phyloP scores from a whole-genome alignment of 768 basidiomycete species.

The Cystofilobasidium ferigula region DNA sequence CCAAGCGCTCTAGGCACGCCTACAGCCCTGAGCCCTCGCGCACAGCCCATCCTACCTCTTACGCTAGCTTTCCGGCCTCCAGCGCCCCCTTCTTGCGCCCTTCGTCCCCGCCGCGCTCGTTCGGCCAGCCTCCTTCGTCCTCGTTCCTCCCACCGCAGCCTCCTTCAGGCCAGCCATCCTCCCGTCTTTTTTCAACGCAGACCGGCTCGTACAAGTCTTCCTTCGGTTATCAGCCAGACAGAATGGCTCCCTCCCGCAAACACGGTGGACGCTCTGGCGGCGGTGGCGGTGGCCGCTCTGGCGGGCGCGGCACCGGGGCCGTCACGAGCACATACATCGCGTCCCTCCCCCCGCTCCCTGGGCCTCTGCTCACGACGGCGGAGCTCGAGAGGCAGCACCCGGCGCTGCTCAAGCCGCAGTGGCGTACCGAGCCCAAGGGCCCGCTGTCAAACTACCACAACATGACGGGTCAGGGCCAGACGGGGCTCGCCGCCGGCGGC shows the following conservation, averaged over 20 bases:
- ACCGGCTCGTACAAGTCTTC: neutral
- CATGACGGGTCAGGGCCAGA: slow-evolving; percentile 28
- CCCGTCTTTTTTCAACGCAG: neutral
- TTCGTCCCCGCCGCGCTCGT: neutral
- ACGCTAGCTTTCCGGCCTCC: neutral
- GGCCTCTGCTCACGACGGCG: neutral
- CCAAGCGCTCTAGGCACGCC: neutral
- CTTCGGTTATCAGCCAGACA: neutral
- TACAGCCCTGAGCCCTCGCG: neutral
- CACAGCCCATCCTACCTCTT: neutral
- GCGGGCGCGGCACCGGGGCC: neutral
- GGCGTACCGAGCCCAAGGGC: slow-evolving; percentile 47
- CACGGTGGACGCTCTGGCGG: neutral
- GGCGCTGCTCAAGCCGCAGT: slow-evolving; percentile 32
- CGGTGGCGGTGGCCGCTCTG: too few relatives aligned
- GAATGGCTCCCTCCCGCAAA: slow-evolving; percentile 9
- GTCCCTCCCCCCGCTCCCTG: neutral
- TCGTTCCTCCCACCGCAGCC: too few relatives aligned
- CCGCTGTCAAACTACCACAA: slow-evolving; percentile 44
- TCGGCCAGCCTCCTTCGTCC: too few relatives aligned
- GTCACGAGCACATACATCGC: neutral
- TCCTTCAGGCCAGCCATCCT: neutral
- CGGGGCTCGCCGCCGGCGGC: slow-evolving; percentile 29
- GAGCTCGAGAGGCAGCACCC: slow-evolving; percentile 1
- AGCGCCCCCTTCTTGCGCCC: neutral